Percentiles rank a stretch among this genome's conserved stretches.
Conservation (phyloP, 768 basidiomycete species). For the Agaricus sinodeliciosus region DNA sequence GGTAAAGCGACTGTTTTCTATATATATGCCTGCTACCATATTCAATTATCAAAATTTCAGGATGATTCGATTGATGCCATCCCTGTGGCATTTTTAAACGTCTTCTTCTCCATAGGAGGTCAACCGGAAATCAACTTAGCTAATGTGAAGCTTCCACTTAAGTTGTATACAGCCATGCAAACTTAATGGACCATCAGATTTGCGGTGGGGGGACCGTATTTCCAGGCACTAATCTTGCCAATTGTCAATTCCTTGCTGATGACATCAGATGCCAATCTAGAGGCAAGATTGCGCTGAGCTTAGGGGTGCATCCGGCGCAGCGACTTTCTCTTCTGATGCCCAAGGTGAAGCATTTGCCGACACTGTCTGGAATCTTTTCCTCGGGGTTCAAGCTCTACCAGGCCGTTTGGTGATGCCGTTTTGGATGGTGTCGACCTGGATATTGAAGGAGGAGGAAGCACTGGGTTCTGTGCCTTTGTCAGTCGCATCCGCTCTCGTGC, state of each 20-base stretch:
- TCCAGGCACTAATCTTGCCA: constrained; percentile 47
- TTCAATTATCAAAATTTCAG: constrained; percentile 17
- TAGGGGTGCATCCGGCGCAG: constrained; percentile 51
- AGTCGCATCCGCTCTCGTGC: constrained; percentile 37
- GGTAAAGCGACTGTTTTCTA: constrained; percentile 18
- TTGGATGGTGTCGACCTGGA: constrained; percentile 62
- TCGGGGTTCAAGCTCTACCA: constrained; percentile 51
- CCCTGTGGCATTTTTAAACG: constrained; percentile 55
- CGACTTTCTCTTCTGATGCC: constrained; percentile 36
- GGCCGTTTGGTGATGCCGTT: constrained; percentile 60
- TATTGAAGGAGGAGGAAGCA: constrained; percentile 50
- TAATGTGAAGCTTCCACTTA: constrained; percentile 31
- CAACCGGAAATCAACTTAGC: constrained; percentile 55
- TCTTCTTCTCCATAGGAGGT: constrained; percentile 53
- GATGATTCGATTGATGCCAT: constrained; percentile 53
- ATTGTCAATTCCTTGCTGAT: constrained; percentile 49
- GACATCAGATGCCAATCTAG: constrained; percentile 55
- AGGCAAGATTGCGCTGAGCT: constrained; percentile 43
- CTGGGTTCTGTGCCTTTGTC: constrained; percentile 43
- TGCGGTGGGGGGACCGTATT: constrained; percentile 46
- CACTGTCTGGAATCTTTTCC: constrained; percentile 62
- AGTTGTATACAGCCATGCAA: neutral
- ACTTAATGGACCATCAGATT: constrained; percentile 24
- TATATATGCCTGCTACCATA: neutral
- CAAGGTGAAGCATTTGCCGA: constrained; percentile 48